A percentile compares a stretch with the other conserved stretches of the same genome.
These are phyloP conservation scores for Phytophthora macrochlamydospora DNA, from an alignment of 352 stramenopile species.

Conservation along the genomic window DNA sequence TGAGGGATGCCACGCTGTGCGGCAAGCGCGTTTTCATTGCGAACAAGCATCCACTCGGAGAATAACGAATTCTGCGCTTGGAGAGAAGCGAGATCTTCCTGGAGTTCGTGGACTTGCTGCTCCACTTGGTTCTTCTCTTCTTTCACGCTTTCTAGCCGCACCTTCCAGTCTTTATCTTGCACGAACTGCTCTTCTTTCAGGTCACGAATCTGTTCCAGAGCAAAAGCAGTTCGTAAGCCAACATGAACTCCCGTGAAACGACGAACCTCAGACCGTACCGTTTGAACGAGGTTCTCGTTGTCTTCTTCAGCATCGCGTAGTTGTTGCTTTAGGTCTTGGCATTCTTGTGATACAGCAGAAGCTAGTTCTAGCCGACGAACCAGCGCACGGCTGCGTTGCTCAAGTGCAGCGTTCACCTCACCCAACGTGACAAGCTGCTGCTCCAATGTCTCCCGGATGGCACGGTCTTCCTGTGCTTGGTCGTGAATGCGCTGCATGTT, in stretches of 20 bases:
- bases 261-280: constrained; percentile 23
- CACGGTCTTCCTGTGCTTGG: constrained; percentile 55
- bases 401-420: constrained; percentile 74
- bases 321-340: constrained; percentile 69
- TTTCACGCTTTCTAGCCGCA: constrained; percentile 54
- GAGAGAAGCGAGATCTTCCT: constrained; percentile 63
- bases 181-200: constrained; percentile 71
- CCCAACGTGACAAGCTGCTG: constrained; percentile 74
- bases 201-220: constrained; percentile 57
- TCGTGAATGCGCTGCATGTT: constrained; percentile 50
- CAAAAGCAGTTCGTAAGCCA: background rate
- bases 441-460: constrained; percentile 58
- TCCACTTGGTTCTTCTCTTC: constrained; percentile 52
- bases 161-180: constrained; percentile 68
- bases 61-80: constrained; percentile 71
- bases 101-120: constrained; percentile 52
- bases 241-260: background rate
- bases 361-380: constrained; percentile 67
- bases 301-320: constrained; percentile 67
- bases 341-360: constrained; percentile 48
- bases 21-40: constrained; percentile 58
- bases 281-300: constrained; percentile 73
- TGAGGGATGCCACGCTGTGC: constrained; percentile 25
- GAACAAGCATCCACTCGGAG: constrained; percentile 83
- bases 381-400: constrained; percentile 73